These are phyloP conservation scores for Blastocystis hominis DNA, from an alignment of 352 stramenopile species.

Conservation along the genomic window DNA sequence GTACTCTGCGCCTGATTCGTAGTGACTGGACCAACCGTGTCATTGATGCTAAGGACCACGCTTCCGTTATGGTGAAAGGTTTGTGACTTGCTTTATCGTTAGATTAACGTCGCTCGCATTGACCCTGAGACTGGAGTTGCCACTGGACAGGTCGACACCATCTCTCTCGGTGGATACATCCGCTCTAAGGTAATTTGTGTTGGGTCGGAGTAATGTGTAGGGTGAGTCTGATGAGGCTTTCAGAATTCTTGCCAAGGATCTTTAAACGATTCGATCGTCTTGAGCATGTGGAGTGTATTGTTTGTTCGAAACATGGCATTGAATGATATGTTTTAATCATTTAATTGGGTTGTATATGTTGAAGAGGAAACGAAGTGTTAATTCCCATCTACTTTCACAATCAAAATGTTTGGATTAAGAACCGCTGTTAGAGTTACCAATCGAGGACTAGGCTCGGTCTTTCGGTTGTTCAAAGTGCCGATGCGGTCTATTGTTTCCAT, in stretches of 20 bases:
- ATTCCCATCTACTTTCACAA: too few relatives aligned
- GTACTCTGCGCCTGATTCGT: not conserved
- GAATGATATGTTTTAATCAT: not conserved
- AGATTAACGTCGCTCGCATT: conserved; percentile 52
- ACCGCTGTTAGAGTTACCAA: too few relatives aligned
- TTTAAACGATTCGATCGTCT: not conserved
- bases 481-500: not conserved
- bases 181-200: conserved; percentile 51
- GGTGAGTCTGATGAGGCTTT: conserved; percentile 30
- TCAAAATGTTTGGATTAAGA: too few relatives aligned
- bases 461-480: not conserved
- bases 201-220: not conserved
- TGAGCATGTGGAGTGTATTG: not conserved
- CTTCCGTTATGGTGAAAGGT: conserved; percentile 16
- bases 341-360: too few relatives aligned
- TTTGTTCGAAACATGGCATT: not conserved
- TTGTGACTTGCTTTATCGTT: not conserved
- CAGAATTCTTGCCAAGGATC: conserved; percentile 9
- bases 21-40: conserved; percentile 53
- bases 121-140: conserved; percentile 49
- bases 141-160: conserved; percentile 45
- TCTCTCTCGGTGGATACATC: conserved; percentile 41
- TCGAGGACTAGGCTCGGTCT: too few relatives aligned
- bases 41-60: conserved; percentile 28
- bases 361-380: too few relatives aligned